A percentile compares a stretch with the other conserved stretches of the same genome.
These are phyloP conservation scores for Penicillium ucsense DNA, from an alignment of 495 filamentous ascomycete genomes.

Conservation along the genomic window DNA sequence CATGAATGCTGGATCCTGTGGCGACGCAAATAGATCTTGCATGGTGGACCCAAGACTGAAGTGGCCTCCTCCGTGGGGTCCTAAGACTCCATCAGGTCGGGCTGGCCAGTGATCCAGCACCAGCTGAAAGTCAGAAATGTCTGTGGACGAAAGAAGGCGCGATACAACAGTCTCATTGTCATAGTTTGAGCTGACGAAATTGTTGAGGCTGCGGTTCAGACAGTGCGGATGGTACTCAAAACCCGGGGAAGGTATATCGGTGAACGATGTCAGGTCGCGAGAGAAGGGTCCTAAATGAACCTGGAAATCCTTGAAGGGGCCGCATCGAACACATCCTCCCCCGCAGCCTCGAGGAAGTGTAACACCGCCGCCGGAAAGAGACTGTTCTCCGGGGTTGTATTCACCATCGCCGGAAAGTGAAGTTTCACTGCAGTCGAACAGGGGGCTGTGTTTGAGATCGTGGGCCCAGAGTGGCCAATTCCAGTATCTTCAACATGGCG, in stretches of 20 bases:
- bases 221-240: conserved; percentile 50
- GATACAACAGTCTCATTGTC: conserved; percentile 14
- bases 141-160: conserved; percentile 4
- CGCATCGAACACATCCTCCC: conserved; percentile 52
- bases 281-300: conserved; percentile 43
- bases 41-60: conserved; percentile 17
- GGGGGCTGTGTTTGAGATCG: conserved; percentile 25
- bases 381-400: conserved; percentile 22
- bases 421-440: conserved; percentile 37
- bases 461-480: conserved; percentile 36
- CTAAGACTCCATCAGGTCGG: conserved; percentile 8
- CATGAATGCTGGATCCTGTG: conserved; percentile 46
- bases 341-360: conserved; percentile 41
- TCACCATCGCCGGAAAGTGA: conserved; percentile 41
- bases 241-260: conserved; percentile 15
- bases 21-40: conserved; percentile 21
- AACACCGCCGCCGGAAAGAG: conserved; percentile 6
- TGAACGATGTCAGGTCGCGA: conserved; percentile 10
- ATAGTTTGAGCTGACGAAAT: conserved; percentile 10
- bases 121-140: conserved; percentile 16
- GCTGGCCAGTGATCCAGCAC: conserved; percentile 18
- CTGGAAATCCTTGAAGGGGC: conserved; percentile 45
- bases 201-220: conserved; percentile 52
- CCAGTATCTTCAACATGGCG: conserved; percentile 31
- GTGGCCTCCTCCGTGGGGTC: conserved; percentile 22